These are phyloP conservation scores for Aspergillus baeticus DNA, from an alignment of 495 filamentous ascomycete species.

Conservation along the genomic window DNA sequence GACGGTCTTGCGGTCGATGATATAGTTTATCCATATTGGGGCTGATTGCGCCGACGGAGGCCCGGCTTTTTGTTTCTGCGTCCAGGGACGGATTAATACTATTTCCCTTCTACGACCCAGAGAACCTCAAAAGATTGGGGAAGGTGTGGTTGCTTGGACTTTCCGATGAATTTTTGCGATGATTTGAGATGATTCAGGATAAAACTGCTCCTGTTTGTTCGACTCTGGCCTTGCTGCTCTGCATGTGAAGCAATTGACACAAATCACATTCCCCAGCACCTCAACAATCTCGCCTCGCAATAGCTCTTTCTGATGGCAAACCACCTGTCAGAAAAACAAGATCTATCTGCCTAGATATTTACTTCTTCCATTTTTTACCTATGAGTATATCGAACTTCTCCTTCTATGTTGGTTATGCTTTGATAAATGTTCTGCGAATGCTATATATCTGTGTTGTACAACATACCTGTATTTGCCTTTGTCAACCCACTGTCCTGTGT, in stretches of 20 bases:
- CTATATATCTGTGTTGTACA: no score
- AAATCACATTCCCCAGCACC: neutral
- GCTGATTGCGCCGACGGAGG: constrained; percentile 41
- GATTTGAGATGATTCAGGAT: neutral
- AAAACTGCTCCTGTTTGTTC: neutral
- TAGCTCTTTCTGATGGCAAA: no score
- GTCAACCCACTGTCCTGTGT: no score
- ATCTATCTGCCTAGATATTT: no score
- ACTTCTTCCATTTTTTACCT: no score
- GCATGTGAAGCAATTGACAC: constrained; percentile 15
- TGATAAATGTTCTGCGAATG: no score
- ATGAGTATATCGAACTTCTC: no score
- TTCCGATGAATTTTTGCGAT: neutral
- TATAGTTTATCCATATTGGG: constrained; percentile 30
- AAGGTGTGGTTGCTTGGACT: neutral
- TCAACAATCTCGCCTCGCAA: no score
- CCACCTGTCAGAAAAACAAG: no score
- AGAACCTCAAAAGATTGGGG: constrained; percentile 9
- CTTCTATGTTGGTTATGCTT: no score
- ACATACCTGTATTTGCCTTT: no score
- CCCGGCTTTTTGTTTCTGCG: constrained; percentile 52
- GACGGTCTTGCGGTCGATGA: constrained; percentile 18
- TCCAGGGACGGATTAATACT: constrained; percentile 50
- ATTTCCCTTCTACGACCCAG: constrained; percentile 40
- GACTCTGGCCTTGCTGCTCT: neutral